These are phyloP conservation scores for Paramecium caudatum DNA, from an alignment of 73 alveolate genomes.

Conservation along the genomic window DNA sequence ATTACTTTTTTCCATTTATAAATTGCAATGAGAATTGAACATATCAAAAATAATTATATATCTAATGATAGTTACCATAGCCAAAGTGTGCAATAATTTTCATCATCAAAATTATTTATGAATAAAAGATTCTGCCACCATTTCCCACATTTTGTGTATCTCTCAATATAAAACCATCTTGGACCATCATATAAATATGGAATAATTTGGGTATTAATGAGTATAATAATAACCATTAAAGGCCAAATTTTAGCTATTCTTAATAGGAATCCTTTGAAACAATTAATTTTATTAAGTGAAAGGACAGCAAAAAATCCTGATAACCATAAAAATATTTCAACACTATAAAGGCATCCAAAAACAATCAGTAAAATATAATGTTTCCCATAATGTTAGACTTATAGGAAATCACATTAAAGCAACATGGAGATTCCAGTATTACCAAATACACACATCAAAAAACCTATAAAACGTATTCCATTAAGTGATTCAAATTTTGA, in stretches of 20 bases:
- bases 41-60: background rate
- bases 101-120: conserved; percentile 52
- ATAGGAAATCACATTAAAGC: conserved; percentile 19
- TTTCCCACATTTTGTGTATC: conserved; percentile 8
- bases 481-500: conserved; percentile 6
- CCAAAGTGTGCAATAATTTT: conserved; percentile 44
- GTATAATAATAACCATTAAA: background rate
- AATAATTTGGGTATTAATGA: conserved; percentile 16
- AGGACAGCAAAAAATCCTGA: conserved; percentile 60
- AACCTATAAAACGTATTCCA: conserved; percentile 28
- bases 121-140: conserved; percentile 60
- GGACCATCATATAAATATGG: conserved; percentile 49
- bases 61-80: conserved; percentile 50
- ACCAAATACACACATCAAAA: conserved; percentile 23
- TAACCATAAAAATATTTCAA: conserved; percentile 55
- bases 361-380: background rate
- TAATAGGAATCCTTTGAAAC: background rate
- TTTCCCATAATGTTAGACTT: conserved; percentile 13
- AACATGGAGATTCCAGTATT: conserved; percentile 18
- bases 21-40: background rate
- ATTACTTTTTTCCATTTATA: background rate
- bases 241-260: conserved; percentile 35
- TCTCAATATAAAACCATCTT: conserved; percentile 62
- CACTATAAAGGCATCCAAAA: conserved; percentile 39
- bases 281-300: background rate